Evolutionary conservation across 2,329 filamentous ascomycete genomes (phyloP).

Genomic region (Canariomyces notabilis): DNA sequence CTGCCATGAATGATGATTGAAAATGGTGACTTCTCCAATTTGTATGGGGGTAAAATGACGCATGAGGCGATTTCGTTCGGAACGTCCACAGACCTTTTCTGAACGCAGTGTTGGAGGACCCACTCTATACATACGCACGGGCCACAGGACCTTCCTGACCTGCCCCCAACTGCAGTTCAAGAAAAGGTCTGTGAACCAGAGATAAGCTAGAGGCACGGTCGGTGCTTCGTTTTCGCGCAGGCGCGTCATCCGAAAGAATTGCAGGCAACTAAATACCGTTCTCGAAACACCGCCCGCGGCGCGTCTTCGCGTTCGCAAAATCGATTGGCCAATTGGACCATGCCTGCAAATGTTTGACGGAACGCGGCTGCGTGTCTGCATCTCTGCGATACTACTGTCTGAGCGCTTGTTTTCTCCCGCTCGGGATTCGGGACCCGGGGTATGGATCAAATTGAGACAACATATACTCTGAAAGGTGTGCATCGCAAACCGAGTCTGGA

Average conservation of each 20-base stretch:
- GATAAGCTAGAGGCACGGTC: background rate
- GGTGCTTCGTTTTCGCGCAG: background rate
- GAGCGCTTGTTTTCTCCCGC: slow-evolving; percentile 9
- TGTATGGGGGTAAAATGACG: too few species aligned
- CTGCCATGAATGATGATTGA: too few species aligned
- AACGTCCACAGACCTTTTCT: too few species aligned
- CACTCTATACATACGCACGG: too few species aligned
- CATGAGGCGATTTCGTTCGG: too few species aligned
- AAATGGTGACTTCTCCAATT: too few species aligned
- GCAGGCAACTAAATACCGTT: too few species aligned
- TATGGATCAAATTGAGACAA: background rate
- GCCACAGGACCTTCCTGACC: too few species aligned
- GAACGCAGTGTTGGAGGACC: too few species aligned
- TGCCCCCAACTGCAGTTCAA: too few species aligned
- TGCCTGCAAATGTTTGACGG: slow-evolving; percentile 4
- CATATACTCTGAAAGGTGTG: background rate
- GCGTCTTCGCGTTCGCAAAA: slow-evolving; percentile 20
- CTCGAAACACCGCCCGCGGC: slow-evolving; percentile 18
- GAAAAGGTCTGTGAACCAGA: background rate
- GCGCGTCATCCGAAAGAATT: slow-evolving; percentile 10
- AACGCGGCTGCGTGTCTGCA: background rate
- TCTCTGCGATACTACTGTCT: slow-evolving; percentile 5
- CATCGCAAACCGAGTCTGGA: too few species aligned
- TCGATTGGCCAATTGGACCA: slow-evolving; percentile 17
- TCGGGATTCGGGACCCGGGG: background rate